phyloP scores from a whole-genome alignment of 2,329 filamentous ascomycete species.

The Hortaea werneckii region DNA sequence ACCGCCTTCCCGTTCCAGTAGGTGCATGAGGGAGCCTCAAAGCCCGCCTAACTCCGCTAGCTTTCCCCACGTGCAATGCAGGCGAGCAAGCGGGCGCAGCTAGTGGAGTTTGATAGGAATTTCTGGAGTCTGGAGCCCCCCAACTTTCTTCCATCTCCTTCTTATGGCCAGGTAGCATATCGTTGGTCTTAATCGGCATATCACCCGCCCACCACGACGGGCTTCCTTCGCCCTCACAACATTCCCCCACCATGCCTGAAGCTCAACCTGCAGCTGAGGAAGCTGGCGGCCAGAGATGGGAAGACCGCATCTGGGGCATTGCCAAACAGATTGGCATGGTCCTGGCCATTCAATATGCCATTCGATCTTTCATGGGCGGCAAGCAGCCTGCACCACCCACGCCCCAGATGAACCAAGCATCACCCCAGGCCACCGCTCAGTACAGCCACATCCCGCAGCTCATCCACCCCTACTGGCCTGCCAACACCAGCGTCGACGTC shows the following conservation, averaged over 20 bases:
- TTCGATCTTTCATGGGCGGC: constrained; percentile 44
- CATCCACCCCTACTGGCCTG: constrained; percentile 80
- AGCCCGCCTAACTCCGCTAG: too few relatives aligned
- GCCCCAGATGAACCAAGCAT: constrained; percentile 12
- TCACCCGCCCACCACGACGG: too few relatives aligned
- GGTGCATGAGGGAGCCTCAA: too few relatives aligned
- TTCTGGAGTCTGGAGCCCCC: background rate
- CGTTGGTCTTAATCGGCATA: too few relatives aligned
- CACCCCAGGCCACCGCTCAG: constrained; percentile 11
- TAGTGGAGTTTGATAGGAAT: background rate
- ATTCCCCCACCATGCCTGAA: constrained; percentile 2
- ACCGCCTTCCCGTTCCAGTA: too few relatives aligned
- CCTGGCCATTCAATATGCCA: constrained; percentile 46
- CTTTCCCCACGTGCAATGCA: too few relatives aligned
- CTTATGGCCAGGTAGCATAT: too few relatives aligned
- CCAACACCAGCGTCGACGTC: constrained; percentile 69
- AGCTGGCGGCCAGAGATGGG: constrained; percentile 10
- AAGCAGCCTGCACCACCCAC: constrained; percentile 12
- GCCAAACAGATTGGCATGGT: constrained; percentile 51
- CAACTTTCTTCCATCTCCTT: background rate
- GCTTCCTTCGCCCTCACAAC: too few relatives aligned
- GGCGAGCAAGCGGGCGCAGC: background rate
- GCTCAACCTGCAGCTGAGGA: background rate
- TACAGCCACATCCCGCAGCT: constrained; percentile 58
- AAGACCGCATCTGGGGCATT: constrained; percentile 19